Conservation (phyloP, 257 asterid species). For the Perilla frutescens region DNA sequence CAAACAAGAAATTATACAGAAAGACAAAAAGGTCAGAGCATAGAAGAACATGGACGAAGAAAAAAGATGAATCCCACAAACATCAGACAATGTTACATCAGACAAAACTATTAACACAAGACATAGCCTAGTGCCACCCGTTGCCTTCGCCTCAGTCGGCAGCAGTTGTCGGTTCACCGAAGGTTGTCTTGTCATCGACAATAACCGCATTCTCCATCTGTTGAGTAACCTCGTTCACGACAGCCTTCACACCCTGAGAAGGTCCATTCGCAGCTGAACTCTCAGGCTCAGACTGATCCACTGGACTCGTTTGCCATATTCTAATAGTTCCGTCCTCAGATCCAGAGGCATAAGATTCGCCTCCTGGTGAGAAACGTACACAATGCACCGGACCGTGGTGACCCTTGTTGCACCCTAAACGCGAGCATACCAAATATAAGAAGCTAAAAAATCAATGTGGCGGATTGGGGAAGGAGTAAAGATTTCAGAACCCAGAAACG, state of each 20-base stretch:
- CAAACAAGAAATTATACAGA: too few relatives aligned
- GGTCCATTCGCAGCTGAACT: constrained; percentile 44
- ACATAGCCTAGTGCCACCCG: constrained; percentile 4
- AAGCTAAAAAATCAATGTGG: background rate
- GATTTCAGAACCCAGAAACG: too few relatives aligned
- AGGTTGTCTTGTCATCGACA: background rate
- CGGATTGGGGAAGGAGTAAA: too few relatives aligned
- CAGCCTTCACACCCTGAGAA: background rate
- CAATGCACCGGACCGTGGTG: constrained; percentile 99
- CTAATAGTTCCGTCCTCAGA: constrained; percentile 97
- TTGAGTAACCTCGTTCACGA: constrained; percentile 10
- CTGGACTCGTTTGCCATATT: constrained; percentile 87
- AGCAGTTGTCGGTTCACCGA: too few relatives aligned
- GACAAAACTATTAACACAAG: too few relatives aligned
- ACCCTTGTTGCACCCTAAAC: constrained; percentile 93
- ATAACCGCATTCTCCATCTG: constrained; percentile 9
- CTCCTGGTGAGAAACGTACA: constrained; percentile 93
- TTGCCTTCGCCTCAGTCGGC: constrained; percentile 1
- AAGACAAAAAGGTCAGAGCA: too few relatives aligned
- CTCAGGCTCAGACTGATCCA: constrained; percentile 51
- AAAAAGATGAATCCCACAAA: too few relatives aligned
- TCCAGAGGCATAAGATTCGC: constrained; percentile 93
- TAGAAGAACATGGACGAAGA: too few relatives aligned
- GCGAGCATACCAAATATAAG: background rate
- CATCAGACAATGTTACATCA: too few relatives aligned